Conservation (phyloP, 1,139 yeast species). For the Saccharomyces pastorianus region DNA sequence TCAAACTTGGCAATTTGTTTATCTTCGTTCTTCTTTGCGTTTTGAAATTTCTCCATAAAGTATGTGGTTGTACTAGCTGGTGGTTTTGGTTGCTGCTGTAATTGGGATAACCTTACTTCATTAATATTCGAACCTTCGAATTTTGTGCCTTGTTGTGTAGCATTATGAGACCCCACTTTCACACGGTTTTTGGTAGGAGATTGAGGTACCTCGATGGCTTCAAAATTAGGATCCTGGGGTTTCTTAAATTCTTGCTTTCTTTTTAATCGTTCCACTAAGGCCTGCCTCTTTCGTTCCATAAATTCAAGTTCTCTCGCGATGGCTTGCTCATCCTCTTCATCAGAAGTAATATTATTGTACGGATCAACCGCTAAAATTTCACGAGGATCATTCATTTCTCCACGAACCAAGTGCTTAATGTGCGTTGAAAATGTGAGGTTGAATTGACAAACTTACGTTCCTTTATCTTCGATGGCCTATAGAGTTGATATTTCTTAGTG, state of each 20-base stretch:
- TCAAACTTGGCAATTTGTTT: conserved; percentile 14
- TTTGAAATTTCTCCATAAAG: conserved; percentile 29
- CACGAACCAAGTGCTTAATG: neutral
- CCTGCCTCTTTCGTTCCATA: conserved; percentile 23
- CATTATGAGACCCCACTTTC: conserved; percentile 9
- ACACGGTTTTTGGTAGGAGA: conserved; percentile 15
- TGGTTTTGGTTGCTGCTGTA: neutral
- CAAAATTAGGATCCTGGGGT: conserved; percentile 19
- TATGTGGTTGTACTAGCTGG: conserved; percentile 25
- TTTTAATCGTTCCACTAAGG: conserved; percentile 19
- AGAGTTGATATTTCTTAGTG: neutral
- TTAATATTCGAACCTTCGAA: neutral
- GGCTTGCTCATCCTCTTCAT: conserved; percentile 16
- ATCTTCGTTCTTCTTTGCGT: conserved; percentile 20
- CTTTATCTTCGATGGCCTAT: neutral
- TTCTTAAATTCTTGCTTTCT: conserved; percentile 12
- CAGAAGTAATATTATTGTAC: conserved; percentile 17
- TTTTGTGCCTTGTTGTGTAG: conserved; percentile 3
- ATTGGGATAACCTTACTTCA: conserved; percentile 3
- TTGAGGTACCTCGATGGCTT: conserved; percentile 18
- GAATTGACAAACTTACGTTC: neutral
- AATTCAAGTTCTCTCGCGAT: conserved; percentile 18
- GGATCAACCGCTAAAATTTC: conserved; percentile 17
- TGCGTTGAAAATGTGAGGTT: neutral
- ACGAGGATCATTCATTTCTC: conserved; percentile 25